These are phyloP conservation scores for Pythium dissotocum DNA, from an alignment of 352 stramenopile species.

Conservation along the genomic window DNA sequence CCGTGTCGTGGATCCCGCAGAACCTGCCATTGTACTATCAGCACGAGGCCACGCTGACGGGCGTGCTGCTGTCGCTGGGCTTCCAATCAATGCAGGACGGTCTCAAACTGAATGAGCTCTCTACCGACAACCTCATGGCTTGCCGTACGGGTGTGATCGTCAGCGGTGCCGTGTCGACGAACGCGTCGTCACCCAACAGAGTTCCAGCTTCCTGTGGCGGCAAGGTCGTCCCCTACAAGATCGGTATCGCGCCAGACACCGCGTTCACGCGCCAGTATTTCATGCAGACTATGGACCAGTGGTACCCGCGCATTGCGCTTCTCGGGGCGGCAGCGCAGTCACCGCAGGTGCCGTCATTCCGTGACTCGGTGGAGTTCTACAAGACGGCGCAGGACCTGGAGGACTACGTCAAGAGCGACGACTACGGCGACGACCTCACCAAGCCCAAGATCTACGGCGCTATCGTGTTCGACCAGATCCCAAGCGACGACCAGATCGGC, in stretches of 20 bases:
- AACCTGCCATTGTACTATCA: slow-evolving; percentile 51
- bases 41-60: slow-evolving; percentile 55
- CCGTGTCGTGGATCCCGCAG: slow-evolving; percentile 29
- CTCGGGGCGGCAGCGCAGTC: slow-evolving; percentile 28
- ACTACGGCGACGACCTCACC: slow-evolving; percentile 46
- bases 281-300: slow-evolving; percentile 58
- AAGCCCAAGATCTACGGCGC: slow-evolving; percentile 62
- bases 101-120: slow-evolving; percentile 46
- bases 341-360: slow-evolving; percentile 46
- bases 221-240: slow-evolving; percentile 58
- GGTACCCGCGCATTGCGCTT: slow-evolving; percentile 56
- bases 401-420: slow-evolving; percentile 47
- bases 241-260: slow-evolving; percentile 59
- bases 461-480: slow-evolving; percentile 63
- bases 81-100: slow-evolving; percentile 39
- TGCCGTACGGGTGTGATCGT: slow-evolving; percentile 35
- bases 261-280: slow-evolving; percentile 68
- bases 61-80: slow-evolving; percentile 51
- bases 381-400: slow-evolving; percentile 42
- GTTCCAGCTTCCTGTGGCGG: slow-evolving; percentile 39
- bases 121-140: slow-evolving; percentile 25
- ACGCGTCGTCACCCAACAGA: slow-evolving; percentile 36
- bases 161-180: slow-evolving; percentile 35
- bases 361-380: slow-evolving; percentile 39
- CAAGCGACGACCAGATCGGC: slow-evolving; percentile 37